Conservation (phyloP, 441 rosid genomes). For the Melastoma candidum region DNA sequence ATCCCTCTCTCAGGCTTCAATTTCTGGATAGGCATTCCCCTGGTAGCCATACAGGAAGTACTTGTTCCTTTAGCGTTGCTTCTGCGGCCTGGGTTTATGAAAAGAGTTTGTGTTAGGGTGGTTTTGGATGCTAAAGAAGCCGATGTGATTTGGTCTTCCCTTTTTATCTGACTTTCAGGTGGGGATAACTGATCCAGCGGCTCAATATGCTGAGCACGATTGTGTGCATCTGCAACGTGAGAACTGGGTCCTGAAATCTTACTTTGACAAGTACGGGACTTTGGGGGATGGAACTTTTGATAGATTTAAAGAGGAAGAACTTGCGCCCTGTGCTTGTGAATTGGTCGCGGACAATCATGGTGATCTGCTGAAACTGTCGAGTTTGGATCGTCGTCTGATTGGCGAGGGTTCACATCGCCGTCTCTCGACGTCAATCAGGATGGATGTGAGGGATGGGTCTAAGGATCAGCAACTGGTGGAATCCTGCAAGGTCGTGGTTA, state of each 20-base stretch:
- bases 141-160: neutral
- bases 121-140: no score
- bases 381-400: conserved; percentile 29
- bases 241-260: conserved; percentile 42
- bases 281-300: conserved; percentile 36
- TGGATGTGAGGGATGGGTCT: conserved; percentile 21
- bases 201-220: conserved; percentile 4
- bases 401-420: conserved; percentile 90
- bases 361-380: conserved; percentile 19
- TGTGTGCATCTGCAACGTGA: conserved; percentile 9
- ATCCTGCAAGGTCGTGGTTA: conserved; percentile 33
- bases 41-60: no score
- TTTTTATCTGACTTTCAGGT: conserved; percentile 21
- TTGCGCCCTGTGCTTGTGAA: conserved; percentile 22
- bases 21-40: no score
- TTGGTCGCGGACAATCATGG: conserved; percentile 16
- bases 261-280: conserved; percentile 26
- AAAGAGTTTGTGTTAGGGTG: no score
- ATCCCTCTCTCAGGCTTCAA: no score
- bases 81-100: no score
- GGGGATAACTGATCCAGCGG: conserved; percentile 5
- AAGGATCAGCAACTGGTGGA: conserved; percentile 14
- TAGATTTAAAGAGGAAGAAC: conserved; percentile 28
- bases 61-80: no score
- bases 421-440: conserved; percentile 38